Evolutionary conservation across 305 asterid species (phyloP).

Genomic region (Ilex paraguariensis): DNA sequence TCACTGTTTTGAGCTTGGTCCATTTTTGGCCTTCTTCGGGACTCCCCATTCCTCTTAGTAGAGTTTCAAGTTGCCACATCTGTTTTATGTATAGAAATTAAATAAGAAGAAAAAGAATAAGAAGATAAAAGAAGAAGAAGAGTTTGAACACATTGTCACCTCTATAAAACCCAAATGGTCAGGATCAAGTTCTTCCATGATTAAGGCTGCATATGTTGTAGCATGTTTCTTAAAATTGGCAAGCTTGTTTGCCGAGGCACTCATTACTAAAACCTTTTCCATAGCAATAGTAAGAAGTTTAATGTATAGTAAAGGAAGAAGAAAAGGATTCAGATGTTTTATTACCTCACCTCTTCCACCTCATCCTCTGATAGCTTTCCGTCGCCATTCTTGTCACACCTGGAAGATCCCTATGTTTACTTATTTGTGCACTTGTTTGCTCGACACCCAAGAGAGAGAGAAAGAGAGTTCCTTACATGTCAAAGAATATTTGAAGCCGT

Average conservation of each 20-base stretch:
- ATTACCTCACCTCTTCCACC: conserved; percentile 69
- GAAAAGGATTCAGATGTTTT: background rate
- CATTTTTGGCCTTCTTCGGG: conserved; percentile 28
- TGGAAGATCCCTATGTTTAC: conserved; percentile 16
- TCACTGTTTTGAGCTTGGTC: conserved; percentile 22
- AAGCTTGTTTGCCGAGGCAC: conserved; percentile 90
- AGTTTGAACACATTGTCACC: conserved; percentile 25
- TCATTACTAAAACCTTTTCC: conserved; percentile 81
- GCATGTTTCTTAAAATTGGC: conserved; percentile 72
- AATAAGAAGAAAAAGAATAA: background rate
- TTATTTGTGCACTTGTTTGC: background rate
- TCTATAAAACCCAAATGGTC: conserved; percentile 80
- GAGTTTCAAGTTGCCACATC: conserved; percentile 49
- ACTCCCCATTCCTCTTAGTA: conserved; percentile 63
- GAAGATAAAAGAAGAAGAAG: background rate
- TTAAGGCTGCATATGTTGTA: conserved; percentile 58
- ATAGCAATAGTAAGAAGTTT: conserved; percentile 7
- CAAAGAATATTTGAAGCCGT: conserved; percentile 90
- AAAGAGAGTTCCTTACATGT: conserved; percentile 52
- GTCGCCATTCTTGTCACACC: conserved; percentile 99
- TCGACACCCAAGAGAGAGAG: background rate
- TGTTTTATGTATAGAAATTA: conserved; percentile 12
- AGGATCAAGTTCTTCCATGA: conserved; percentile 97
- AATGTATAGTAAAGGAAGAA: background rate
- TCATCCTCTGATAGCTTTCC: conserved; percentile 90